Evolutionary conservation across 2,329 filamentous ascomycete genomes (phyloP), one percentile per base, ranked within the genome.

Genomic region (Alternaria sp.): DNA sequence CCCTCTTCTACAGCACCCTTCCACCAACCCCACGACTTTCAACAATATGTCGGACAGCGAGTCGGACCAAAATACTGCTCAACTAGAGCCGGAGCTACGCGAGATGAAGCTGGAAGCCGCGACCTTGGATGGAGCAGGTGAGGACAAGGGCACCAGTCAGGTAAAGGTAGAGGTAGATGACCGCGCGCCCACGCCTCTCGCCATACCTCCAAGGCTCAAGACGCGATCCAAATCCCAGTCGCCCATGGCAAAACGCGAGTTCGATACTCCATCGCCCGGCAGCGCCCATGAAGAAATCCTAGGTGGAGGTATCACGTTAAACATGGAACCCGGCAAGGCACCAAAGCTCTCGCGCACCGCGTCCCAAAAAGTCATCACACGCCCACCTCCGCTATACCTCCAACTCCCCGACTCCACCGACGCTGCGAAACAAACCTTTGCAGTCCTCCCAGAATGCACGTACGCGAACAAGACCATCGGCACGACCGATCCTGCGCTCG

Each of bases 391-490:
- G 53, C 81, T 97, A 10, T 97, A 90, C 76, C 78, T 84, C 70
- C 84, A 96, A 77, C 81, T 94, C 29, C 89, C 91, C 37, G 90
- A 97, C 77, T 88, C 87, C 66, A 96, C 92, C 3, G 79, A 82
- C 34, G 91, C 95, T 68, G 91, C 95, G 4, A 88, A 86, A 67
- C 81, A 83, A 26, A 86, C 87, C 13, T 99, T 99, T 70, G 86
- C 92, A 66, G 83, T 94, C 51, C 93, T 99, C 63, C 82, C 88
- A 51, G 87, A 92, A 68, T 98, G 94, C 78, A 89, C 91, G 33
- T 99, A 99, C 79, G 92, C 91, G 53, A 92, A 93, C 66, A 97
- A 96, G 78, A 87, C 91, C 67, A 88, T 98, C 80, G 95, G 95
- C 51, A 90, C 90, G 65, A 96, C 95, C 26, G 94, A 97, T 72